Evolutionary conservation across 1,139 yeast species (phyloP).

Genomic region (Sugiyamaella japonica): DNA sequence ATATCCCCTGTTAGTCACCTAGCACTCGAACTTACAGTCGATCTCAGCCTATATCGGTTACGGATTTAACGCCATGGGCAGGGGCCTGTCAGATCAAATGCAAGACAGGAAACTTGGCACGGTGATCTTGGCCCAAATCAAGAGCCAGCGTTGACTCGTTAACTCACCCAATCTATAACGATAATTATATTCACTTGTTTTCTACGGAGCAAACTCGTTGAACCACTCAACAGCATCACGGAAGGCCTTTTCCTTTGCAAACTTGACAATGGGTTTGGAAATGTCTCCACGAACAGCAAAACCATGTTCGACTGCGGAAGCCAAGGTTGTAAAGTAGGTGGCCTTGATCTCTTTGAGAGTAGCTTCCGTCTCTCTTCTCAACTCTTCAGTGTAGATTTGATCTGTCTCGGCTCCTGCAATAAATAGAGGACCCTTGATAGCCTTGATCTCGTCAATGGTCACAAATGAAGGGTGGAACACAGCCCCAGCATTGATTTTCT

Average conservation of each 20-base stretch:
- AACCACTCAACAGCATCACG: conserved; percentile 61
- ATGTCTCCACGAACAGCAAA: conserved; percentile 76
- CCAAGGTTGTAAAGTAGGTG: conserved; percentile 59
- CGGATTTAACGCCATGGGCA: neutral
- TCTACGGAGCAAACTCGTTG: conserved; percentile 26
- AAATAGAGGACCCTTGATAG: conserved; percentile 58
- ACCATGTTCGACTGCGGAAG: conserved; percentile 68
- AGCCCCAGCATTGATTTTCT: conserved; percentile 57
- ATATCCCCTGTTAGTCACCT: too few species aligned
- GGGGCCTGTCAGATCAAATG: neutral
- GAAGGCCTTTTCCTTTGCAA: conserved; percentile 70
- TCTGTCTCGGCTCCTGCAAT: conserved; percentile 77
- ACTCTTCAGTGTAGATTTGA: conserved; percentile 57
- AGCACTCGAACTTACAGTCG: too few species aligned
- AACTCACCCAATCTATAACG: too few species aligned
- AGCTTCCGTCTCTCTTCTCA: conserved; percentile 60
- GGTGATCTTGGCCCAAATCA: neutral
- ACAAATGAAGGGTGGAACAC: conserved; percentile 84
- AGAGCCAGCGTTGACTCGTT: too few species aligned
- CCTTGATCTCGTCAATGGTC: conserved; percentile 59
- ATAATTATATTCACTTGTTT: neutral
- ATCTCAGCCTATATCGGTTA: neutral
- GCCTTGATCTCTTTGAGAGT: conserved; percentile 52
- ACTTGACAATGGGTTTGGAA: conserved; percentile 52
- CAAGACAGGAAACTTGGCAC: neutral